A percentile compares a stretch with the other conserved stretches of the same genome.
phyloP scores from a whole-genome alignment of 352 stramenopile species.

The Globisporangium alternatum region DNA sequence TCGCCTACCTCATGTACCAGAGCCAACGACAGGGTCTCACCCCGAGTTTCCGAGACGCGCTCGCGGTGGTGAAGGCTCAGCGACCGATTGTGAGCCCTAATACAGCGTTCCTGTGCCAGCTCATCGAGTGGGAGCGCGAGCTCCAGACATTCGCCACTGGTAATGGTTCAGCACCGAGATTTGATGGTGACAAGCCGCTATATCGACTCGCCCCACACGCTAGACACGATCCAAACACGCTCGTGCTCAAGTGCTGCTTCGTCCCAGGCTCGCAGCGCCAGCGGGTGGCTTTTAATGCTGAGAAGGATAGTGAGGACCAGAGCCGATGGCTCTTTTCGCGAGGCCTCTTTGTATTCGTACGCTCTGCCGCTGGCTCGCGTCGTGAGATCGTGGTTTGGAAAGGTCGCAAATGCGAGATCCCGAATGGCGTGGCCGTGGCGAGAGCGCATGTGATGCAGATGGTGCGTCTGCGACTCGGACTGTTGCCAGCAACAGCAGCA shows the following conservation, averaged over 20 bases:
- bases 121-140: conserved; percentile 62
- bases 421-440: conserved; percentile 20
- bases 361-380: not conserved
- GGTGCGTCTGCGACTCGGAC: conserved; percentile 21
- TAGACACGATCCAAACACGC: conserved; percentile 32
- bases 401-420: conserved; percentile 29
- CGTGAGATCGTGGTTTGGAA: conserved; percentile 39
- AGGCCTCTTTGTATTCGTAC: conserved; percentile 49
- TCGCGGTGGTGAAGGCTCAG: conserved; percentile 37
- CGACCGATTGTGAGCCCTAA: conserved; percentile 61
- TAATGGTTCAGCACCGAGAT: not conserved
- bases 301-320: not conserved
- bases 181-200: conserved; percentile 7
- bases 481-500: not conserved
- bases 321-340: conserved; percentile 26
- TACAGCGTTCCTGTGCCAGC: conserved; percentile 60
- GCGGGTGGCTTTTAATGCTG: conserved; percentile 1
- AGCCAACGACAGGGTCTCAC: conserved; percentile 24
- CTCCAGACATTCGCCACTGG: conserved; percentile 14
- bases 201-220: conserved; percentile 49
- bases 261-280: conserved; percentile 13
- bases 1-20: conserved; percentile 61
- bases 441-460: conserved; percentile 22
- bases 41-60: conserved; percentile 20
- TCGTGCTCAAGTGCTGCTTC: conserved; percentile 58